These are phyloP conservation scores for Boletales sp. DNA, from an alignment of 768 basidiomycete genomes.

Conservation along the genomic window DNA sequence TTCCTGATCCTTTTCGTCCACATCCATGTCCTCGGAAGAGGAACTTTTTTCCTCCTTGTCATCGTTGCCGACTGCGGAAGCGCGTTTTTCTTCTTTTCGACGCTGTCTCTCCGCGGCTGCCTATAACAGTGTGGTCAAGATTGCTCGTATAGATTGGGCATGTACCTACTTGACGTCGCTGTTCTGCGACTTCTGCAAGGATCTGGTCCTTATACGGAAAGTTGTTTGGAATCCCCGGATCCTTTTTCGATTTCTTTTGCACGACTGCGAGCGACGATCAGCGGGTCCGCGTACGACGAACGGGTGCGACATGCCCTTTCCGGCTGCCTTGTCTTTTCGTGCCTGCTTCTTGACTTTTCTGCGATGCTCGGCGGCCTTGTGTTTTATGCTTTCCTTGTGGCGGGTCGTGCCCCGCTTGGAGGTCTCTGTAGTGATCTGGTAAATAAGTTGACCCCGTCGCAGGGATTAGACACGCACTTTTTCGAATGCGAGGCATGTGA, in stretches of 20 bases:
- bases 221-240: conserved; percentile 90
- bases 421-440: conserved; percentile 55
- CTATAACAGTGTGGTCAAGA: conserved; percentile 34
- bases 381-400: conserved; percentile 66
- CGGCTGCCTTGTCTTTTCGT: conserved; percentile 72
- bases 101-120: conserved; percentile 73
- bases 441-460: not conserved
- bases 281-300: not conserved
- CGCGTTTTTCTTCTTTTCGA: conserved; percentile 63
- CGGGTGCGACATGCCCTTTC: conserved; percentile 63
- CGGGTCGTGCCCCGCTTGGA: conserved; percentile 75
- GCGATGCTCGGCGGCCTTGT: conserved; percentile 71
- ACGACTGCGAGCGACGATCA: conserved; percentile 8
- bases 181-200: conserved; percentile 82
- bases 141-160: not conserved
- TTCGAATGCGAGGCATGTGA: conserved; percentile 64
- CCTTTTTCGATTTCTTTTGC: conserved; percentile 58
- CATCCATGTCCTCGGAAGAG: conserved; percentile 26
- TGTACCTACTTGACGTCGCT: conserved; percentile 59
- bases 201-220: conserved; percentile 96
- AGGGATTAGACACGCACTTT: conserved; percentile 42
- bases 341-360: conserved; percentile 72
- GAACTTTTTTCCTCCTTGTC: conserved; percentile 25
- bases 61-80: conserved; percentile 30
- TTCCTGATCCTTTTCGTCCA: conserved; percentile 23